Evolutionary conservation across 2,329 filamentous ascomycete species (phyloP).

Genomic region (Ophiostoma triangulosporum): DNA sequence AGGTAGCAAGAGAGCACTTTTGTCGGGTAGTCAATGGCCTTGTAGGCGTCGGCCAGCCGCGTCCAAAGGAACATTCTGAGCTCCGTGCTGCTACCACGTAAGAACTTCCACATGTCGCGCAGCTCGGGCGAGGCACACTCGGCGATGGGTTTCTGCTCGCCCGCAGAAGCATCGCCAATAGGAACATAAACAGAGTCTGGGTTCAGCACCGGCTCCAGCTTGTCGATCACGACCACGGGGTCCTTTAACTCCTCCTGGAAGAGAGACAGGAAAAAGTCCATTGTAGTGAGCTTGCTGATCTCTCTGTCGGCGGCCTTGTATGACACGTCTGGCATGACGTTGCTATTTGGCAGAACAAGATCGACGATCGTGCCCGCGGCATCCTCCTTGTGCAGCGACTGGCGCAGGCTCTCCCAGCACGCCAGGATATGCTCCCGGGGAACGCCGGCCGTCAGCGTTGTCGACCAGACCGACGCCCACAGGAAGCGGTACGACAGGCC

Average conservation of each 20-base stretch:
- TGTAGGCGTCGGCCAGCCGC: slow-evolving; percentile 78
- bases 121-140: slow-evolving; percentile 44
- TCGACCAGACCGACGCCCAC: slow-evolving; percentile 42
- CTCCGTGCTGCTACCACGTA: slow-evolving; percentile 68
- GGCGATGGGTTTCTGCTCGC: slow-evolving; percentile 27
- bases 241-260: slow-evolving; percentile 75
- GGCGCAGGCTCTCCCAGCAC: slow-evolving; percentile 45
- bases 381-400: slow-evolving; percentile 29
- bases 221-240: slow-evolving; percentile 76
- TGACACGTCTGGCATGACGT: slow-evolving; percentile 78
- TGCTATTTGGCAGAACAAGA: slow-evolving; percentile 62
- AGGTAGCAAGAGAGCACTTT: slow-evolving; percentile 83
- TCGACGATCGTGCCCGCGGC: slow-evolving; percentile 17
- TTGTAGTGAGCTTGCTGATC: slow-evolving; percentile 81
- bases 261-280: slow-evolving; percentile 87
- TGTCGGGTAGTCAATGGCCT: slow-evolving; percentile 67
- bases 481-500: slow-evolving; percentile 37
- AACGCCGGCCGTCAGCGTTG: slow-evolving; percentile 37
- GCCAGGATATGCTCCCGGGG: slow-evolving; percentile 42
- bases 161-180: neutral
- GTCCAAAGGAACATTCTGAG: slow-evolving; percentile 82
- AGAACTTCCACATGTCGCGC: slow-evolving; percentile 72
- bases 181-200: slow-evolving; percentile 42
- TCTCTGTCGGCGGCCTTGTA: slow-evolving; percentile 74
- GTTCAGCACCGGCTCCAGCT: slow-evolving; percentile 81